Base-by-base conservation (phyloP, 2,329 filamentous ascomycete species). In the Sporothrix protearum region DNA sequence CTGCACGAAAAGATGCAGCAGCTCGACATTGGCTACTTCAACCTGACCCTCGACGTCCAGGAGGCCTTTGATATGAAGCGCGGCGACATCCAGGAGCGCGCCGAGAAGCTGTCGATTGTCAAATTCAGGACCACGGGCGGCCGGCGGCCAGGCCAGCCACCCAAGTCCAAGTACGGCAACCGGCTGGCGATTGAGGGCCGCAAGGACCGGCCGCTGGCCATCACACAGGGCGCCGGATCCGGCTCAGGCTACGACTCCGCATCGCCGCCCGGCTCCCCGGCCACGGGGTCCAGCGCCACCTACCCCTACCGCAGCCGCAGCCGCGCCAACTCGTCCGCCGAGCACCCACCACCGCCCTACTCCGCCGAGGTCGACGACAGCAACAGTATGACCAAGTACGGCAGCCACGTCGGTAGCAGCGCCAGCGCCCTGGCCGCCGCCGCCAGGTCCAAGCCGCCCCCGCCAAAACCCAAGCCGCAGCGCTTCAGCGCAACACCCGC, bases 1-100 rank as follows among this genome's bases (percentile, higher is more conserved):
- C 86, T 99, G 70, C 96, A 99, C 80, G 95, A 98, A 82, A 93
- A 91, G 82, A 99, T 99, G 96, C 96, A 99, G 83, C 89, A 87
- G 76, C 94, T 96, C 80, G 94, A 98, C 78, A 99, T 99, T 79
- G 94, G 94, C 73, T 99, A 99, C 83, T 99, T 99, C 81, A 92
- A 99, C 80, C 87, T 99, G 68, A 92, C 92, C 1, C 86, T 92
- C 42, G 94, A 97, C 77, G 91, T 99, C 57, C 93, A 97, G 80
- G 95, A 95, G 75, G 94, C 93, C 14, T 99, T 97, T 80, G 85
- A 92, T 77, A 87, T 89, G 80, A 97, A 97, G 84, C 91, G 94
- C 39, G 95, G 94, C 33, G 92, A 96, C 76, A 90, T 96, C 73
- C 91, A 96, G 79, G 92, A 96, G 76, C 88, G 87, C 74, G 89